Base-by-base conservation (phyloP, 2,329 filamentous ascomycete species). In the Sporothrix protearum region DNA sequence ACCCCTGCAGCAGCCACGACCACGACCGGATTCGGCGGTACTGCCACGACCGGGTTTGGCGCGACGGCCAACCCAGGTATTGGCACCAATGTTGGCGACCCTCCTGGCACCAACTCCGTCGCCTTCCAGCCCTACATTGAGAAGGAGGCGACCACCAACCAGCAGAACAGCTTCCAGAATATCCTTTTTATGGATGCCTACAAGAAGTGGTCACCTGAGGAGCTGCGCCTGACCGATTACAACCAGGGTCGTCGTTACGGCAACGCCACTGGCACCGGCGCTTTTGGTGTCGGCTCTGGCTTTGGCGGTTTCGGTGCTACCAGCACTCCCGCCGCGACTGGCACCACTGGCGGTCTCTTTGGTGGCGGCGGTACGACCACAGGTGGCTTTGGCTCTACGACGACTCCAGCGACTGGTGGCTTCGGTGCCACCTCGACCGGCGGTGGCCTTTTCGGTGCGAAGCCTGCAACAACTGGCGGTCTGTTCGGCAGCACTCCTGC, bases 171-270 rank as follows among this genome's bases (percentile, higher is more conserved):
- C 3, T 96, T 91, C 80, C 92, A 96, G 80, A 95, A 89, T 76
- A 88, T 96, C 71, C 83, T 91, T 28, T 94, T 95, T 79, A 90
- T 92, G 81, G 89, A 90, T 30, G 87, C 91, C 1, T 96, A 95
- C 83, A 90, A 90, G 80, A 96, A 96, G 79, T 98, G 91, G 84
- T 97, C 95, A 10, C 88, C 92, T n/a, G 96, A 92, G 77, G 91
- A 96, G 80, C 82, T 96, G 70, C 87, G 92, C 77, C 81, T 97
- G 73, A 93, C 89, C 61, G 96, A 99, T 80, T 99, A 99, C 79
- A 88, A 90, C 72, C 92, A 94, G 80, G 94, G 94, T 68, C 89
- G 94, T 72, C 91, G 91, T 70, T 93, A 88, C 79, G 96, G 94
- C 45, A 97, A 95, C 80, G 86, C 87, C 55, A 93, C 91, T 73